These are phyloP conservation scores for Mikania micrantha DNA, from an alignment of 129 eudicot species.

Conservation along the genomic window DNA sequence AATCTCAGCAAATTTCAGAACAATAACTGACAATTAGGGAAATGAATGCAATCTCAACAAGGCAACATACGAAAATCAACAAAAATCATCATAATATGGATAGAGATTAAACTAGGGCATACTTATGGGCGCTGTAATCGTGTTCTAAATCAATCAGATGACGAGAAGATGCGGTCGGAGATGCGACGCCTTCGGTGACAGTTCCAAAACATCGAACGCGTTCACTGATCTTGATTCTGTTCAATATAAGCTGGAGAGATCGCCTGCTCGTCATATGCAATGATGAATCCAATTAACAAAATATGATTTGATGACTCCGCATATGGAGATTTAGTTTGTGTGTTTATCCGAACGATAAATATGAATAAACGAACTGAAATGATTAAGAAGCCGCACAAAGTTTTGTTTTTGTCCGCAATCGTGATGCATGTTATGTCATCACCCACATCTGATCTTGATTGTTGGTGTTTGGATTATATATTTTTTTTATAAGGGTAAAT, in stretches of 20 bases:
- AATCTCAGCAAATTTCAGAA: not conserved
- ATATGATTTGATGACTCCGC: slow-evolving; percentile 17
- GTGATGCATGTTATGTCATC: slow-evolving; percentile 9
- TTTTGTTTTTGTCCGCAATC: not conserved
- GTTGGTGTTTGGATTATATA: too few relatives aligned
- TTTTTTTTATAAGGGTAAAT: too few relatives aligned
- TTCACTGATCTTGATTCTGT: slow-evolving; percentile 12
- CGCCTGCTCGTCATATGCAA: slow-evolving; percentile 46
- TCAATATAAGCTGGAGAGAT: slow-evolving; percentile 28
- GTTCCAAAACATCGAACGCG: slow-evolving; percentile 33
- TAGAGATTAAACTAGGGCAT: not conserved
- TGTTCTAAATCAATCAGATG: slow-evolving; percentile 54
- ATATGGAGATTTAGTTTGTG: too few relatives aligned
- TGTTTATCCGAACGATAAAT: too few relatives aligned
- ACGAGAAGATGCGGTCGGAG: slow-evolving; percentile 39
- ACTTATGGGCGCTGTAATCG: slow-evolving; percentile 73
- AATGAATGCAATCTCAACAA: not conserved
- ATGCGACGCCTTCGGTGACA: slow-evolving; percentile 26
- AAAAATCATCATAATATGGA: not conserved
- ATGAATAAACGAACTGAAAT: too few relatives aligned
- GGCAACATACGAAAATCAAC: not conserved
- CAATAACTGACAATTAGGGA: not conserved
- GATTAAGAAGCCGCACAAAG: too few relatives aligned
- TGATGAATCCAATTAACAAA: not conserved
- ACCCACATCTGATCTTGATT: too few relatives aligned